Conservation (phyloP, 371 early-diverging fungal species). For the Mortierella sp. region DNA sequence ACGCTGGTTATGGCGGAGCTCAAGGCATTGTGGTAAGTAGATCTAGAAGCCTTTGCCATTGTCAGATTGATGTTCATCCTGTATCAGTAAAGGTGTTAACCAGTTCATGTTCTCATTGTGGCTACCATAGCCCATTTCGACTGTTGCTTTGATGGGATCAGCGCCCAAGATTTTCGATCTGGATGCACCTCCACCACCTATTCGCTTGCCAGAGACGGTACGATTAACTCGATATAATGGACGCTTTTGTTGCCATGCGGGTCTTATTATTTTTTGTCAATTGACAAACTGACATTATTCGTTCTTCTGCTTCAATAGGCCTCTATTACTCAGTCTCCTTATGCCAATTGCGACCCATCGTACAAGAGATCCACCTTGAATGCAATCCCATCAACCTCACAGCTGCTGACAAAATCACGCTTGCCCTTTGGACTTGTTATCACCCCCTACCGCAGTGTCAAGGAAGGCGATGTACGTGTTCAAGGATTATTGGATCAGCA, state of each 20-base stretch:
- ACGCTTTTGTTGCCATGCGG: too few species aligned
- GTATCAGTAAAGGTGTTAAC: constrained; percentile 23
- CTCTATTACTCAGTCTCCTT: constrained; percentile 77
- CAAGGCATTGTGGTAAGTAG: constrained; percentile 33
- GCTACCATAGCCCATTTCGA: constrained; percentile 55
- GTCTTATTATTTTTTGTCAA: too few species aligned
- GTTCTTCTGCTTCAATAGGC: constrained; percentile 57
- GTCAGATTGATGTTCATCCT: neutral
- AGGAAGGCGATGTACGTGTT: constrained; percentile 46
- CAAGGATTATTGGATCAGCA: neutral
- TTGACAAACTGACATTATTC: neutral
- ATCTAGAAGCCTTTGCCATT: neutral
- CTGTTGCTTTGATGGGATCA: constrained; percentile 51
- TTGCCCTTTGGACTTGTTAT: constrained; percentile 91
- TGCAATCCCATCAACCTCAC: constrained; percentile 86
- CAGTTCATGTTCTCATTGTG: constrained; percentile 14
- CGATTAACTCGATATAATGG: too few species aligned
- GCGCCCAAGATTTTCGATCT: constrained; percentile 49
- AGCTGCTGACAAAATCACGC: constrained; percentile 85
- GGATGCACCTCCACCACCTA: constrained; percentile 57
- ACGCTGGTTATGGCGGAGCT: constrained; percentile 40
- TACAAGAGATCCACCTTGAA: constrained; percentile 93
- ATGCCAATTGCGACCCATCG: constrained; percentile 77
- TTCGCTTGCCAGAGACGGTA: constrained; percentile 71
- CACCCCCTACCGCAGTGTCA: constrained; percentile 79